Evolutionary conservation across 768 basidiomycete genomes (phyloP).

Genomic region (Mycena amicta): DNA sequence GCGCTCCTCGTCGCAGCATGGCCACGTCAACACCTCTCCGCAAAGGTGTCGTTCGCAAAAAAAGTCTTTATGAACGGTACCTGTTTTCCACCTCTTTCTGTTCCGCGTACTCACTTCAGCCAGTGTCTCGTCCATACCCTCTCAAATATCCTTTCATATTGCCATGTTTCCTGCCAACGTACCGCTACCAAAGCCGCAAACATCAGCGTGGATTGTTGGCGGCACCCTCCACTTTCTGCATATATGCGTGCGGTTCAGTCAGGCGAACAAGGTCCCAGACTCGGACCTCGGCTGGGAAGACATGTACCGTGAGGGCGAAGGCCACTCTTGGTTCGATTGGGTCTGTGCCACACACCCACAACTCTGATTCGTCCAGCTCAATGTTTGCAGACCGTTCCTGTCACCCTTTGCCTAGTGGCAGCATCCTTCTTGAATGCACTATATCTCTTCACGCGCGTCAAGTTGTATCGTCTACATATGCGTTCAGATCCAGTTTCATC

Average conservation of each 20-base stretch:
- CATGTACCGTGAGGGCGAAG: slow-evolving; percentile 68
- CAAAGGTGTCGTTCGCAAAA: slow-evolving; percentile 65
- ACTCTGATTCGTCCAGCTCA: slow-evolving; percentile 4
- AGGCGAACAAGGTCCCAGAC: slow-evolving; percentile 57
- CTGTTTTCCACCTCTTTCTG: slow-evolving; percentile 16
- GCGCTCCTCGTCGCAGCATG: slow-evolving; percentile 43
- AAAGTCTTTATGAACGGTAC: slow-evolving; percentile 64
- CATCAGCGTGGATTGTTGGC: slow-evolving; percentile 67
- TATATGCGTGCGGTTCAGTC: slow-evolving; percentile 62
- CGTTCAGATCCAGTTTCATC: slow-evolving; percentile 68
- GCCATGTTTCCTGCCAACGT: slow-evolving; percentile 81
- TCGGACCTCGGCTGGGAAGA: slow-evolving; percentile 80
- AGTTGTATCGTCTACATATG: slow-evolving; percentile 67
- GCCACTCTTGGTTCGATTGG: slow-evolving; percentile 79
- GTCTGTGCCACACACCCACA: slow-evolving; percentile 39
- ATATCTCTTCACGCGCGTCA: slow-evolving; percentile 71
- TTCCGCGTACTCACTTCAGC: slow-evolving; percentile 5
- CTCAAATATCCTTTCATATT: slow-evolving; percentile 75
- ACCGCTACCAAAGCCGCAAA: slow-evolving; percentile 68
- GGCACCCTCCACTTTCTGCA: slow-evolving; percentile 68
- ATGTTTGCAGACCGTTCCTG: slow-evolving; percentile 58
- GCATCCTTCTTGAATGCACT: slow-evolving; percentile 61
- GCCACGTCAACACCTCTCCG: slow-evolving; percentile 42
- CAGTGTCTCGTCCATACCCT: slow-evolving; percentile 69
- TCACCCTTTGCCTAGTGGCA: slow-evolving; percentile 56